Conservation (phyloP, 352 stramenopile genomes). For the Globisporangium iwayamae region DNA sequence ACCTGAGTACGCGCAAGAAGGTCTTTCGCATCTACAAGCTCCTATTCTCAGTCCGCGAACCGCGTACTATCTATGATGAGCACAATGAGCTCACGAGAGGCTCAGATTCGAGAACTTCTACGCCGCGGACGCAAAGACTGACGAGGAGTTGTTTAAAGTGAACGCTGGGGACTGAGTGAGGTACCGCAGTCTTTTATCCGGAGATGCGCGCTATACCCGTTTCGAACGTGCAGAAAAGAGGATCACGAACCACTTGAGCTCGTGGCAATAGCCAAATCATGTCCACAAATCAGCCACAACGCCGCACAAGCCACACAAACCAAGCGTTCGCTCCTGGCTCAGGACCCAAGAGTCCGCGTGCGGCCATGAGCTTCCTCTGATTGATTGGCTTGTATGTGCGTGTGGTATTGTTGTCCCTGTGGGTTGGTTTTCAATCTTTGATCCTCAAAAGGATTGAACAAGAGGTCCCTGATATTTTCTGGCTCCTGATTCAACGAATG, state of each 20-base stretch:
- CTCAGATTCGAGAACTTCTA: no score
- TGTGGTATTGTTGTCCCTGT: neutral
- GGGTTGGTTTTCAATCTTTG: neutral
- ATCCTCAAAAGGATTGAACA: neutral
- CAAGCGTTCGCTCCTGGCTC: neutral
- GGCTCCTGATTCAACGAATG: no score
- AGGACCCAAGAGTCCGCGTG: neutral
- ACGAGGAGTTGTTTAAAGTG: neutral
- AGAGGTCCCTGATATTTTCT: no score
- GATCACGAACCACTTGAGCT: neutral
- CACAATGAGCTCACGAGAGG: no score
- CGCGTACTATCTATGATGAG: no score
- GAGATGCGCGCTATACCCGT: neutral
- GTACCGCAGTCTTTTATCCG: neutral
- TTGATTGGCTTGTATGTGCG: neutral
- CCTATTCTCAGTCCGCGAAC: no score
- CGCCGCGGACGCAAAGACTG: neutral
- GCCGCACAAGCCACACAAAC: neutral
- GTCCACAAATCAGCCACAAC: neutral
- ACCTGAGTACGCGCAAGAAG: neutral
- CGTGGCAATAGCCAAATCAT: slow-evolving; percentile 11
- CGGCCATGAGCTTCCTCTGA: neutral
- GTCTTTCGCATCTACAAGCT: neutral
- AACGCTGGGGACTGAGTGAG: neutral
- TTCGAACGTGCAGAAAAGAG: neutral